Evolutionary conservation across 2,329 filamentous ascomycete genomes (phyloP).

Genomic region (Colletotrichum sp.): DNA sequence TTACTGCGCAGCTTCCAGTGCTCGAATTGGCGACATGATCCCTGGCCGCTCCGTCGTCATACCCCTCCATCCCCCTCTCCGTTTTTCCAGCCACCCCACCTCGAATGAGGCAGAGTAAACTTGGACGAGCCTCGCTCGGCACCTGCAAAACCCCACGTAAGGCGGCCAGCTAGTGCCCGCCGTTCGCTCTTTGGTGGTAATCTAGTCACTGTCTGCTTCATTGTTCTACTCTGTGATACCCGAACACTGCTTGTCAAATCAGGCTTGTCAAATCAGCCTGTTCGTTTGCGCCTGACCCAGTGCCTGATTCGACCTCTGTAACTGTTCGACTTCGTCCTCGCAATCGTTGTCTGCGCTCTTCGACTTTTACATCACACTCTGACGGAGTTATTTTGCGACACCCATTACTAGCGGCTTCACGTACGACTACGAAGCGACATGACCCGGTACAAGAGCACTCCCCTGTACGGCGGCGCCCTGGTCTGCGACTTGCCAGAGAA

Average conservation of each 20-base stretch:
- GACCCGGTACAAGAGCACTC: slow-evolving; percentile 60
- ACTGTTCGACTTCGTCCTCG: not conserved
- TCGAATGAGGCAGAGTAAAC: not conserved
- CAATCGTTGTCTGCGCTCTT: not conserved
- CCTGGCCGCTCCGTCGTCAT: slow-evolving; percentile 11
- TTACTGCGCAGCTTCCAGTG: not conserved
- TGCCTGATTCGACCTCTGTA: not conserved
- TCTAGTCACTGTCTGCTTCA: not conserved
- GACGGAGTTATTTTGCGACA: not conserved
- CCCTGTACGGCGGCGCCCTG: slow-evolving; percentile 77
- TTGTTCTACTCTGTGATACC: not conserved
- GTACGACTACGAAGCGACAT: slow-evolving; percentile 33
- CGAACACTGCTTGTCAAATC: not conserved
- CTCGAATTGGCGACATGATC: not conserved
- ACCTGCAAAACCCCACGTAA: not conserved
- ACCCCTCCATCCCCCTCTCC: slow-evolving; percentile 1
- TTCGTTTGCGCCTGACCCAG: not conserved
- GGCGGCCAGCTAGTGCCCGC: not conserved
- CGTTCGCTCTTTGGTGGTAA: not conserved
- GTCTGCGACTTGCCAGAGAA: slow-evolving; percentile 69
- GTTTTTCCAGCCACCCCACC: slow-evolving; percentile 1
- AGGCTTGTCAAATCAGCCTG: not conserved
- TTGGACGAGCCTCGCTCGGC: not conserved
- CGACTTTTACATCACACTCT: not conserved
- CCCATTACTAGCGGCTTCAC: not conserved